These are phyloP conservation scores for Aspergillus pseudoglaucus DNA, from an alignment of 2,329 filamentous ascomycete genomes.

Conservation along the genomic window DNA sequence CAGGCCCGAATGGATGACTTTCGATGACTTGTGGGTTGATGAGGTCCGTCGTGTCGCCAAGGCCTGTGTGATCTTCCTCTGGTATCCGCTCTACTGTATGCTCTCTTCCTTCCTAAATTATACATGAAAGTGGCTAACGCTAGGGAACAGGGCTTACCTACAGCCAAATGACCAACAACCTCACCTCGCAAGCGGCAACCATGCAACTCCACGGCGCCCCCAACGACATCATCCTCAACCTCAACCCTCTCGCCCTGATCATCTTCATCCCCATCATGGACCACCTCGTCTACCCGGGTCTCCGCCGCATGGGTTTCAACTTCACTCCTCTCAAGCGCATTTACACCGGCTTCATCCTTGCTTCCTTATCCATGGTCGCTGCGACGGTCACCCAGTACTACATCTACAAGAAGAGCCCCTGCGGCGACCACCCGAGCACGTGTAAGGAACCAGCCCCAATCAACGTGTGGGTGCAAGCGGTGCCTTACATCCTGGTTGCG, in stretches of 20 bases:
- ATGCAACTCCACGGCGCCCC: constrained; percentile 48
- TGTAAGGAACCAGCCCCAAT: constrained; percentile 50
- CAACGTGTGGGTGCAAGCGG: constrained; percentile 54
- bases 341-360: constrained; percentile 44
- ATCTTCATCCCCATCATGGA: constrained; percentile 51
- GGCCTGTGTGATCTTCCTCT: constrained; percentile 62
- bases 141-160: constrained; percentile 37
- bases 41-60: constrained; percentile 63
- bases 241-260: constrained; percentile 48
- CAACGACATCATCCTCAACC: constrained; percentile 50
- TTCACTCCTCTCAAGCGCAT: constrained; percentile 53
- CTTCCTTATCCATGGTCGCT: constrained; percentile 44
- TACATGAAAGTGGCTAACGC: no score
- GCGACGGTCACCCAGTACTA: constrained; percentile 44
- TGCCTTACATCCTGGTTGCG: constrained; percentile 47
- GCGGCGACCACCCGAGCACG: constrained; percentile 48
- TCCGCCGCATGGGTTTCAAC: constrained; percentile 40
- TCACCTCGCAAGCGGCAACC: constrained; percentile 50
- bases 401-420: constrained; percentile 56
- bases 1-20: constrained; percentile 53
- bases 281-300: constrained; percentile 44
- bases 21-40: constrained; percentile 75
- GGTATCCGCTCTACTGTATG: constrained; percentile 43
- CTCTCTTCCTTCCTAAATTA: neutral
- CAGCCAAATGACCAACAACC: constrained; percentile 49